phyloP scores from a whole-genome alignment of 2,329 filamentous ascomycete genomes.

The Phaeoacremonium minimum region DNA sequence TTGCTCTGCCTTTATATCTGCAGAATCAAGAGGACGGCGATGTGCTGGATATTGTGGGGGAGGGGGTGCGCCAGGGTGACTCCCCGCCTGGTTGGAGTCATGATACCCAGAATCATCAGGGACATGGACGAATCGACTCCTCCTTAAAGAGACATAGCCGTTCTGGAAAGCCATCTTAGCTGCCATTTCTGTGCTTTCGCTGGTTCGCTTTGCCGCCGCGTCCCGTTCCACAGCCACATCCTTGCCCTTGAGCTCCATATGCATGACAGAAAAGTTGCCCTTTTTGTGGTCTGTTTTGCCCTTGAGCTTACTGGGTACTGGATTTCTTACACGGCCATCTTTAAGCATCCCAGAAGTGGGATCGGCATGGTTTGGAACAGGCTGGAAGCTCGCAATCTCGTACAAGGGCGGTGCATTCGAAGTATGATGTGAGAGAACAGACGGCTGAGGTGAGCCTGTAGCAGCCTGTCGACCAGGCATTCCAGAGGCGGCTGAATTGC shows the following conservation, averaged over 20 bases:
- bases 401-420: too few relatives aligned
- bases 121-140: slow-evolving; percentile 30
- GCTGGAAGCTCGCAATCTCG: too few relatives aligned
- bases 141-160: slow-evolving; percentile 46
- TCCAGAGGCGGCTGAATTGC: too few relatives aligned
- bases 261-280: slow-evolving; percentile 61
- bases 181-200: slow-evolving; percentile 55
- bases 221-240: slow-evolving; percentile 42
- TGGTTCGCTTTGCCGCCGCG: slow-evolving; percentile 55
- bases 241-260: slow-evolving; percentile 46
- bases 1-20: slow-evolving; percentile 55
- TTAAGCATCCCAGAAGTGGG: too few relatives aligned
- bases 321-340: slow-evolving; percentile 50
- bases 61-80: slow-evolving; percentile 8
- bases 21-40: slow-evolving; percentile 25
- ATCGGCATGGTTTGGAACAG: too few relatives aligned
- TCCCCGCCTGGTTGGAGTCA: not conserved
- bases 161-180: slow-evolving; percentile 51
- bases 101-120: slow-evolving; percentile 16
- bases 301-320: slow-evolving; percentile 59
- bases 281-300: slow-evolving; percentile 51
- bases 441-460: too few relatives aligned
- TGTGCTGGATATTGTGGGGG: slow-evolving; percentile 5
- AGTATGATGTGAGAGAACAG: too few relatives aligned
- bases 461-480: too few relatives aligned